Evolutionary conservation across 139 green algal genomes (phyloP).

Genomic region (Ettlia oleoabundans): DNA sequence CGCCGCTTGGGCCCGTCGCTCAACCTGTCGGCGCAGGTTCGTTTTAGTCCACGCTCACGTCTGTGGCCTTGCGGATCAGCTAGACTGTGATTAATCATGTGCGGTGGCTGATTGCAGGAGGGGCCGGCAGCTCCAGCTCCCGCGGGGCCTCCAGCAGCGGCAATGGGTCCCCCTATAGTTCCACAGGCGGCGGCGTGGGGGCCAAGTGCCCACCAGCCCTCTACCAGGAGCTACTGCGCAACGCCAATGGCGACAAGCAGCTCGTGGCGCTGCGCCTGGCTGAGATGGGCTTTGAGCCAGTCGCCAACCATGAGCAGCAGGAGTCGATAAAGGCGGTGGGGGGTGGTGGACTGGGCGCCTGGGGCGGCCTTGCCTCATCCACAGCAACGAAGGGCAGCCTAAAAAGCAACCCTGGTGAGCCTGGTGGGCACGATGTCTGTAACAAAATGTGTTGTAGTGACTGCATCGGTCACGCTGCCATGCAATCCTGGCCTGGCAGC

Average conservation of each 20-base stretch:
- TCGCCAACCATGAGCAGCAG: not conserved
- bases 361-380: not conserved
- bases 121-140: too few species aligned
- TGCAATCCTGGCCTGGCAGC: too few species aligned
- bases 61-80: too few species aligned
- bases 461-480: too few species aligned
- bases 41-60: too few species aligned
- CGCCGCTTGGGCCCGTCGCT: too few species aligned
- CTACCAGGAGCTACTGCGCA: slow-evolving; percentile 49
- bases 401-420: slow-evolving; percentile 1
- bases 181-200: not conserved
- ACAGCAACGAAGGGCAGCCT: not conserved
- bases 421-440: not conserved
- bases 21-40: too few species aligned
- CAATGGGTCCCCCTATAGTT: not conserved
- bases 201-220: slow-evolving; percentile 8
- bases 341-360: too few species aligned
- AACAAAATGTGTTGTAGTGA: too few species aligned
- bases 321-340: slow-evolving; percentile 27
- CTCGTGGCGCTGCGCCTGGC: slow-evolving; percentile 47
- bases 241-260: slow-evolving; percentile 38
- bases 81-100: too few species aligned
- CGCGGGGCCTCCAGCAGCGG: not conserved
- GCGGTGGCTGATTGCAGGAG: too few species aligned
- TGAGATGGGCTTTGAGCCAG: slow-evolving; percentile 42